Percentiles rank a stretch among this genome's conserved stretches.
These are phyloP conservation scores for Colletotrichum zoysiae DNA, from an alignment of 2,329 filamentous ascomycete genomes.

Conservation along the genomic window DNA sequence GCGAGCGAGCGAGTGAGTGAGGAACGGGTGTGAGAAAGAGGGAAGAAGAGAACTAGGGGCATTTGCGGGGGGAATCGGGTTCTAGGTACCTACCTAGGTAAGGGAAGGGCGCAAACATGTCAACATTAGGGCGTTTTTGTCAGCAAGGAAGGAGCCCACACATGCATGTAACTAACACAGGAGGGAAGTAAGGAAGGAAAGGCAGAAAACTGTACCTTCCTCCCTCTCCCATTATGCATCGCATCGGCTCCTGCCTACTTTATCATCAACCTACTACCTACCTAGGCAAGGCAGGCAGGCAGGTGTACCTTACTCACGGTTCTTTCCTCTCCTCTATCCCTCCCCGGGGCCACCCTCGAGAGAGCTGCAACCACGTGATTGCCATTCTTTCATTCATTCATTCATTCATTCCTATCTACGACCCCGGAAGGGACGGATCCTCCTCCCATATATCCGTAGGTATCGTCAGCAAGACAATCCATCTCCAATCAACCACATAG, in stretches of 20 bases:
- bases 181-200: no score
- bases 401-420: not conserved
- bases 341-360: not conserved
- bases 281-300: no score
- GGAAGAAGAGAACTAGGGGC: not conserved
- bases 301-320: not conserved
- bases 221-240: no score
- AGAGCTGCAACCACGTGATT: not conserved
- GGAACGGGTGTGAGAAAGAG: not conserved
- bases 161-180: not conserved
- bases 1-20: not conserved
- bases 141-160: not conserved
- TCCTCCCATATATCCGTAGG: no score
- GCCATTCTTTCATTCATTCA: no score
- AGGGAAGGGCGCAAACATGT: conserved; percentile 10
- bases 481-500: not conserved
- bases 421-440: not conserved
- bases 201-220: not conserved
- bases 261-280: no score
- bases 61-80: conserved; percentile 1
- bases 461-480: no score
- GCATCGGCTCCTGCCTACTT: no score
- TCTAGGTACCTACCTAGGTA: no score
- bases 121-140: conserved; percentile 11
- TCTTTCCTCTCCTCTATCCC: not conserved